phyloP scores from a whole-genome alignment of 2,329 filamentous ascomycete species.

The Elsinoe australis region DNA sequence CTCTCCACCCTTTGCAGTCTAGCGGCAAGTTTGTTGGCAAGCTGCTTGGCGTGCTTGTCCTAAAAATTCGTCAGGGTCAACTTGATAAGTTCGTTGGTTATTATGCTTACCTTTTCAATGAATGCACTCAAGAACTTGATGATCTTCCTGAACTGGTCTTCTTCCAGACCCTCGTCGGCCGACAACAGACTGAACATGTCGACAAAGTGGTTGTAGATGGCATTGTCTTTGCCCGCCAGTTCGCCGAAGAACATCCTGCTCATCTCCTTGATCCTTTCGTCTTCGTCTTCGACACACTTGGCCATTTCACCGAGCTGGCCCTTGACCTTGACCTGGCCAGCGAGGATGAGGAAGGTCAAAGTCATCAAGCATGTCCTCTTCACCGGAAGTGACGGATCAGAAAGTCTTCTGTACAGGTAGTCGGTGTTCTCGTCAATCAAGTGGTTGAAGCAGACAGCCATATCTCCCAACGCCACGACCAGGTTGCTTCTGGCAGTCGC shows the following conservation, averaged over 20 bases:
- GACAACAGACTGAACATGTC: slow-evolving; percentile 96
- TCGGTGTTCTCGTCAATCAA: slow-evolving; percentile 98
- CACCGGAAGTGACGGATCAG: slow-evolving; percentile 79
- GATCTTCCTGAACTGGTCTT: slow-evolving; percentile 78
- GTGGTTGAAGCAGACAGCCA: slow-evolving; percentile 99
- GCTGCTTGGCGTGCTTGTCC: slow-evolving; percentile 95
- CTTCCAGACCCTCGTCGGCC: slow-evolving; percentile 69
- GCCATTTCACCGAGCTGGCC: slow-evolving; percentile 98
- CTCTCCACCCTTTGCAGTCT: slow-evolving; percentile 78
- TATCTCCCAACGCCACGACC: slow-evolving; percentile 93
- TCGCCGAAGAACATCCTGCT: slow-evolving; percentile 98
- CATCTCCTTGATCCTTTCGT: slow-evolving; percentile 87
- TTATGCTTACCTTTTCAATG: slow-evolving; percentile 78
- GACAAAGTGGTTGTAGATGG: slow-evolving; percentile 98
- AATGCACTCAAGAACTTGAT: slow-evolving; percentile 91
- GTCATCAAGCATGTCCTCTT: slow-evolving; percentile 99
- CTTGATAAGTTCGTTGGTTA: background rate
- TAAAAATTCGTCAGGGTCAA: slow-evolving; percentile 32
- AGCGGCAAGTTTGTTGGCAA: slow-evolving; percentile 86
- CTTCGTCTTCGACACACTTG: slow-evolving; percentile 94
- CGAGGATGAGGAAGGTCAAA: slow-evolving; percentile 90
- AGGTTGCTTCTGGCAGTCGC: slow-evolving; percentile 92
- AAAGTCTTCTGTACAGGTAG: slow-evolving; percentile 88
- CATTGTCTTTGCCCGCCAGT: slow-evolving; percentile 95
- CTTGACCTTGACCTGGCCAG: slow-evolving; percentile 98